Evolutionary conservation across 2,329 filamentous ascomycete genomes (phyloP).

Genomic region (Trichoderma sp.): DNA sequence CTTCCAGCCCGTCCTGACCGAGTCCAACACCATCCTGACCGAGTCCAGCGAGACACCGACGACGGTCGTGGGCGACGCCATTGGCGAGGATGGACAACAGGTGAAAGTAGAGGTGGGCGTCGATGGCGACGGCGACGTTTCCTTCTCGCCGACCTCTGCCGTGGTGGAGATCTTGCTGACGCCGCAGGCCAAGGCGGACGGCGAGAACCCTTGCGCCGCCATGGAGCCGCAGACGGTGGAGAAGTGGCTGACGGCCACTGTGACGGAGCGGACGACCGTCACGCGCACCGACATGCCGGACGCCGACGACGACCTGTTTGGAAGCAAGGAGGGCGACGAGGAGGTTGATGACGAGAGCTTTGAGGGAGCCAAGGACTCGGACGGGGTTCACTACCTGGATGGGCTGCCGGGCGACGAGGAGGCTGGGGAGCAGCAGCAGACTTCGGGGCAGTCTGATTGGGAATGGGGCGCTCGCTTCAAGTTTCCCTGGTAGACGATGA

Average conservation of each 20-base stretch:
- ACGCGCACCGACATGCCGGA: slow-evolving; percentile 34
- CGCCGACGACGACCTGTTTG: slow-evolving; percentile 25
- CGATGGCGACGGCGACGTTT: slow-evolving; percentile 11
- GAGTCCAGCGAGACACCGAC: slow-evolving; percentile 31
- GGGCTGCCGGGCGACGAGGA: slow-evolving; percentile 7
- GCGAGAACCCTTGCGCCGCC: slow-evolving; percentile 24
- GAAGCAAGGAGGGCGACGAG: background rate
- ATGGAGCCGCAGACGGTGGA: slow-evolving; percentile 29
- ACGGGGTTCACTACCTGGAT: background rate
- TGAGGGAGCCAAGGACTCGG: background rate
- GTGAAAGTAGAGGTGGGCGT: background rate
- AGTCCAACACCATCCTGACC: slow-evolving; percentile 28
- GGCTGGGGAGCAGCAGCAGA: slow-evolving; percentile 15
- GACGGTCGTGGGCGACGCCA: background rate
- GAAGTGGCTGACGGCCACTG: slow-evolving; percentile 31
- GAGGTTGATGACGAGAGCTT: slow-evolving; percentile 24
- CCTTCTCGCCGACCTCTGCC: slow-evolving; percentile 13
- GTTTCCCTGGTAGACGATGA: slow-evolving; percentile 6
- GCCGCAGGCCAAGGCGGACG: slow-evolving; percentile 24
- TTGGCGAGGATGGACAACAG: background rate
- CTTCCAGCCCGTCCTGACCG: slow-evolving; percentile 39
- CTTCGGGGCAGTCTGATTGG: background rate
- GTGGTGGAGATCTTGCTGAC: slow-evolving; percentile 11
- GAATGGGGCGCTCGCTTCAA: slow-evolving; percentile 13
- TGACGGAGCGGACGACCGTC: slow-evolving; percentile 39